Percentiles rank a stretch among this genome's conserved stretches.
Conservation (phyloP, 2,329 filamentous ascomycete genomes). For the Colletotrichum camelliae region DNA sequence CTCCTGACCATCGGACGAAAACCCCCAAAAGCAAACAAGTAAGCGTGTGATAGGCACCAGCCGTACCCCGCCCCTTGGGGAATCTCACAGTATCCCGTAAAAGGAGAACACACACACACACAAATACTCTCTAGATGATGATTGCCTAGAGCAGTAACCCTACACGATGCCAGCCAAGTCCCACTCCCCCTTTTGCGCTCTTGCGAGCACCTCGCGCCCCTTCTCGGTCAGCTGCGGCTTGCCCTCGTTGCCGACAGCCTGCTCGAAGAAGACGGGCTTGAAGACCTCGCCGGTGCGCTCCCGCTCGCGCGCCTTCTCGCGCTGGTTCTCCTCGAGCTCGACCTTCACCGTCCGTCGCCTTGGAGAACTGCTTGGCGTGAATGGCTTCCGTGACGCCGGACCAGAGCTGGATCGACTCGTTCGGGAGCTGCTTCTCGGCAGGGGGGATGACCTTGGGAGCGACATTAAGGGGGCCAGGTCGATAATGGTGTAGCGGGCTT, state of each 20-base stretch:
- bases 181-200: constrained; percentile 61
- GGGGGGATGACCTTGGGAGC: constrained; percentile 82
- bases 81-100: neutral
- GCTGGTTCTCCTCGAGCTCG: constrained; percentile 89
- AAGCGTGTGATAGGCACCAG: neutral
- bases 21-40: neutral
- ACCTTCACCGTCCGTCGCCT: constrained; percentile 86
- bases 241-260: constrained; percentile 59
- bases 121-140: neutral
- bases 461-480: constrained; percentile 83
- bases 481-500: constrained; percentile 77
- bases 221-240: constrained; percentile 61
- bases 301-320: constrained; percentile 82
- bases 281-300: constrained; percentile 74
- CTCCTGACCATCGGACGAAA: neutral
- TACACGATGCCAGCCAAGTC: constrained; percentile 48
- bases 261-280: constrained; percentile 87
- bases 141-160: neutral
- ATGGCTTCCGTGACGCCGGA: constrained; percentile 87
- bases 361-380: constrained; percentile 77
- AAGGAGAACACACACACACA: neutral
- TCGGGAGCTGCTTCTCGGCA: constrained; percentile 77
- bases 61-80: neutral
- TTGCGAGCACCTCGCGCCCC: constrained; percentile 54
- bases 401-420: constrained; percentile 93